Evolutionary conservation across 306 rosid genomes (phyloP).

Genomic region (Pueraria montana): DNA sequence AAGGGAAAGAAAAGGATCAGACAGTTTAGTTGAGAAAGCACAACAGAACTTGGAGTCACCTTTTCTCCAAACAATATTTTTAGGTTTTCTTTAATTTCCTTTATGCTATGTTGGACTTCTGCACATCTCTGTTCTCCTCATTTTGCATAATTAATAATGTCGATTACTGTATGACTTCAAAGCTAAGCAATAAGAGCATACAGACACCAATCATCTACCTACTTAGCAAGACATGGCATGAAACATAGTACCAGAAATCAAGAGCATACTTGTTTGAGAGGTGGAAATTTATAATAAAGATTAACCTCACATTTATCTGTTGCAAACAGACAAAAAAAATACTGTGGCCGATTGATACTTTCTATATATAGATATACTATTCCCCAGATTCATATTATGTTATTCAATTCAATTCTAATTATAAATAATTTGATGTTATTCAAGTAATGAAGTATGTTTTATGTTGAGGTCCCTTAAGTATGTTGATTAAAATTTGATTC

Average conservation of each 20-base stretch:
- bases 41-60: slow-evolving; percentile 43
- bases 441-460: neutral
- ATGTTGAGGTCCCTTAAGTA: neutral
- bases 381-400: neutral
- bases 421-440: neutral
- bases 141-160: slow-evolving; percentile 20
- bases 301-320: slow-evolving; percentile 32
- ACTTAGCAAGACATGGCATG: slow-evolving; percentile 35
- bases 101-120: slow-evolving; percentile 46
- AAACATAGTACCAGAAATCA: slow-evolving; percentile 47
- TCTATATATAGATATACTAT: neutral
- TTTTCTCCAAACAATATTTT: slow-evolving; percentile 43
- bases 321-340: neutral
- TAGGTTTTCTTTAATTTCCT: slow-evolving; percentile 30
- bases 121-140: slow-evolving; percentile 40
- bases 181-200: slow-evolving; percentile 54
- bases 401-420: neutral
- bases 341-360: neutral
- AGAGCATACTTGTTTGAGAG: slow-evolving; percentile 45
- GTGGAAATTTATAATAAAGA: slow-evolving; percentile 13
- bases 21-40: slow-evolving; percentile 53
- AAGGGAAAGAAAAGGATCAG: slow-evolving; percentile 46
- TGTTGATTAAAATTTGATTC: neutral
- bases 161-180: slow-evolving; percentile 46
- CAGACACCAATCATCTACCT: slow-evolving; percentile 31